These are phyloP conservation scores for Aethionema arabicum DNA, from an alignment of 345 rosid species.

Conservation along the genomic window DNA sequence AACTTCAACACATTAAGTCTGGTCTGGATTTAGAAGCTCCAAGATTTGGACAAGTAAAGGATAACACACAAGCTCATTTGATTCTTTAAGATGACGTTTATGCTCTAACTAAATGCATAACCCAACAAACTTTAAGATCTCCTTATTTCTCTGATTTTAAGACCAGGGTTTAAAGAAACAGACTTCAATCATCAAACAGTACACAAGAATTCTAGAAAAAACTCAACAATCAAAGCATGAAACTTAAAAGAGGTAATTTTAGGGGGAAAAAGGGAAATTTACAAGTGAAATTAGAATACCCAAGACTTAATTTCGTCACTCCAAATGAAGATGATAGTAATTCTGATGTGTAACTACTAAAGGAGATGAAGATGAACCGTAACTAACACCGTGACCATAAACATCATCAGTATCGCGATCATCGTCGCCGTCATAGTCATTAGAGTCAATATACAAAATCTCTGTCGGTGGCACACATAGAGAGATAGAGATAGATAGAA, in stretches of 20 bases:
- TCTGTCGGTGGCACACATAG: slow-evolving; percentile 68
- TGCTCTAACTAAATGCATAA: neutral
- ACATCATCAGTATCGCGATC: neutral
- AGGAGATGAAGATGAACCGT: slow-evolving; percentile 28
- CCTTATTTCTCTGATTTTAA: neutral
- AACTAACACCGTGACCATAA: neutral
- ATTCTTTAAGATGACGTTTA: neutral
- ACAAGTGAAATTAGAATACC: slow-evolving; percentile 8
- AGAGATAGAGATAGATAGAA: no score
- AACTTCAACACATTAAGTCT: neutral
- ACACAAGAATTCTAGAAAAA: neutral
- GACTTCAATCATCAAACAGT: slow-evolving; percentile 14
- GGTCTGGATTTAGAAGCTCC: no score
- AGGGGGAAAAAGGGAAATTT: neutral
- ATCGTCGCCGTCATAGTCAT: slow-evolving; percentile 7
- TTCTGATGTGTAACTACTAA: slow-evolving; percentile 22
- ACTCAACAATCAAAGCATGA: no score
- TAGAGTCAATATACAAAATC: slow-evolving; percentile 36
- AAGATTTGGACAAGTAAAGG: neutral
- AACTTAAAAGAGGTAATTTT: neutral
- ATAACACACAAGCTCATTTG: slow-evolving; percentile 12
- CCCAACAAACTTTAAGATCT: neutral
- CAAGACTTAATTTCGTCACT: slow-evolving; percentile 6
- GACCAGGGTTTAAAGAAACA: neutral
- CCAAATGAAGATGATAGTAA: slow-evolving; percentile 38